Base-by-base conservation (phyloP, 176 grass and related monocot genomes). In the Hordeum vulgare region DNA sequence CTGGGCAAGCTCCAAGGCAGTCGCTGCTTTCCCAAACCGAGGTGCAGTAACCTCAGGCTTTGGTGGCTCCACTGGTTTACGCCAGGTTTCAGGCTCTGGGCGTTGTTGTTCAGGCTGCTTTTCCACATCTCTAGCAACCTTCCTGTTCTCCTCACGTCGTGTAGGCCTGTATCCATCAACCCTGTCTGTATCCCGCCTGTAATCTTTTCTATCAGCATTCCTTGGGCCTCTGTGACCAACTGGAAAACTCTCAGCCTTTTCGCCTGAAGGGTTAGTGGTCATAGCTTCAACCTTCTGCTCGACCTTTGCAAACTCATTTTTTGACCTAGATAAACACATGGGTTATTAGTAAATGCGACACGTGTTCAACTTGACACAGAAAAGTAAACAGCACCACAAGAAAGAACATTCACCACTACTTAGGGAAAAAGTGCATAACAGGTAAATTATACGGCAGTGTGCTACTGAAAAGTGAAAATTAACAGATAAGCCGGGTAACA, bases 1-100 rank as follows among this genome's bases (percentile, higher is more conserved):
- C 78, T 99, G 90, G 11, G 97, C 91, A 39, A 99, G 91, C 85
- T 96, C 97, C 85, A 99, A 65, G 17, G 97, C 85, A 18, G 77
- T 88, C 21, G 93, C 91, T 67, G 81, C 89, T 83, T 96, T 99
- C 49, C 93, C 93, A 28, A 91, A 85, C 31, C 89, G 93, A 65
- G 85, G 80, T 66, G 63, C 84, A 25, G 66, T 58, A 23, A 76
- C 65, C 14, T 96, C 91, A 56, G 86, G 89, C 66, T 94, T 91
- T 10, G 80, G 88, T 60, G 87, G 73, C 60, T 89, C 91, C 34
- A 90, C 86, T 20, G 93, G 93, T 65, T 99, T 99, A 72, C 93
- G 97, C 97, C 97, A 99, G 66, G 87, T 94, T 67, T 96, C 91
- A 72, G 93, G 88, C 56, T 94, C 91, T 61, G 77, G 80, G 8